Conservation (phyloP, 2,329 filamentous ascomycete genomes). For the Emergomyces orientalis region DNA sequence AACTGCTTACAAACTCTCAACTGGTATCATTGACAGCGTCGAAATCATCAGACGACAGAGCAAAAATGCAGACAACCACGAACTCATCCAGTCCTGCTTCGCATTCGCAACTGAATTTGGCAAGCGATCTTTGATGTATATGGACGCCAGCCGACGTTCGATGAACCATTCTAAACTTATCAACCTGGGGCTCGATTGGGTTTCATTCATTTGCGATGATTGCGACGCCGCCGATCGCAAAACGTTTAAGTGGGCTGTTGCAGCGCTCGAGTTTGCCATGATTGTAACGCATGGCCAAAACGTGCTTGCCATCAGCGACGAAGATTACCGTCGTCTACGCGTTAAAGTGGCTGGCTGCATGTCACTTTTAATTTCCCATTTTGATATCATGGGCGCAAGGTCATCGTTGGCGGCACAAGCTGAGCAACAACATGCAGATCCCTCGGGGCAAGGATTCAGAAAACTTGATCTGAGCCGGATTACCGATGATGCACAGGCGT, state of each 20-base stretch:
- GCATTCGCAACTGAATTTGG: slow-evolving; percentile 98
- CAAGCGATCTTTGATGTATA: slow-evolving; percentile 84
- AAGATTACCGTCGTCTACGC: slow-evolving; percentile 74
- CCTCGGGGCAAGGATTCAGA: slow-evolving; percentile 64
- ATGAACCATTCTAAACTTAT: slow-evolving; percentile 97
- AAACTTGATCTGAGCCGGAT: slow-evolving; percentile 67
- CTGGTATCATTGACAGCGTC: slow-evolving; percentile 98
- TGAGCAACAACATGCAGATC: slow-evolving; percentile 80
- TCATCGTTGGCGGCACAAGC: slow-evolving; percentile 89
- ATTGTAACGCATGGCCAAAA: slow-evolving; percentile 90
- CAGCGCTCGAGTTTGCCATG: slow-evolving; percentile 94
- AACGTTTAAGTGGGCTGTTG: slow-evolving; percentile 94
- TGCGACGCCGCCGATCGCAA: slow-evolving; percentile 88
- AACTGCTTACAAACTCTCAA: slow-evolving; percentile 91
- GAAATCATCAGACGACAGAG: slow-evolving; percentile 85
- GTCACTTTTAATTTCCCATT: slow-evolving; percentile 93
- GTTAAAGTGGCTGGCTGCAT: slow-evolving; percentile 93
- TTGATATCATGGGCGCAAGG: slow-evolving; percentile 96
- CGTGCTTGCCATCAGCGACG: slow-evolving; percentile 80
- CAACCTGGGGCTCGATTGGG: slow-evolving; percentile 89
- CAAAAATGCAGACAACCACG: slow-evolving; percentile 65
- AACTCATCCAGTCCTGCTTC: slow-evolving; percentile 95
- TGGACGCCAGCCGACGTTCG: slow-evolving; percentile 88
- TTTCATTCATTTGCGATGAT: slow-evolving; percentile 95
- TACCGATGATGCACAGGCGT: slow-evolving; percentile 77